phyloP scores from a whole-genome alignment of 2,329 filamentous ascomycete species.

The Exophiala viscosa region DNA sequence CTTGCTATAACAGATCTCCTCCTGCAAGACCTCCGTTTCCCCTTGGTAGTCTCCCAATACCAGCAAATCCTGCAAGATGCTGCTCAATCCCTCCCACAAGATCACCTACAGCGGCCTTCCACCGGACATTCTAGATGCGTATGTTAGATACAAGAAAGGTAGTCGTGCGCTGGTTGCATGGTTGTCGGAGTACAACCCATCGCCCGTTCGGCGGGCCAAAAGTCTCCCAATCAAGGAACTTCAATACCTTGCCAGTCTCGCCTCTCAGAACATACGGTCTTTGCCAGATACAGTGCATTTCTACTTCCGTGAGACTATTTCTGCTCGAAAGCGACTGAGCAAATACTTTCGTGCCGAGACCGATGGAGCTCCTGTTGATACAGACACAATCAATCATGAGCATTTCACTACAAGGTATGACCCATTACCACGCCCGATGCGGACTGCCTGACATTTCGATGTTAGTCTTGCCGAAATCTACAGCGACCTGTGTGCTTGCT shows the following conservation, averaged over 20 bases:
- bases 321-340: slow-evolving; percentile 30
- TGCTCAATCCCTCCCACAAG: slow-evolving; percentile 26
- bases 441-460: neutral
- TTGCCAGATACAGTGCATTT: slow-evolving; percentile 32
- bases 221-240: slow-evolving; percentile 30
- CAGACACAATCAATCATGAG: slow-evolving; percentile 31
- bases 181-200: slow-evolving; percentile 28
- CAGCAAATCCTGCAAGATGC: slow-evolving; percentile 14
- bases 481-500: slow-evolving; percentile 26
- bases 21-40: too few species aligned
- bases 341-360: slow-evolving; percentile 28
- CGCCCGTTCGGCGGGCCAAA: slow-evolving; percentile 17
- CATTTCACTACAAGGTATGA: slow-evolving; percentile 31
- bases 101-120: slow-evolving; percentile 27
- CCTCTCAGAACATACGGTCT: slow-evolving; percentile 24
- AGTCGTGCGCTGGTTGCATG: slow-evolving; percentile 31
- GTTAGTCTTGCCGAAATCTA: slow-evolving; percentile 27
- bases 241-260: slow-evolving; percentile 20
- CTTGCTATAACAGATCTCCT: too few species aligned
- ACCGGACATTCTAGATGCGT: slow-evolving; percentile 27
- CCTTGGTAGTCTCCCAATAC: too few species aligned
- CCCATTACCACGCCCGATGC: neutral
- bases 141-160: slow-evolving; percentile 32
- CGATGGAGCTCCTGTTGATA: slow-evolving; percentile 18
- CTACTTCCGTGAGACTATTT: slow-evolving; percentile 31